Base-by-base conservation (phyloP, 2,329 filamentous ascomycete species). In the Fusarium verrucosum region DNA sequence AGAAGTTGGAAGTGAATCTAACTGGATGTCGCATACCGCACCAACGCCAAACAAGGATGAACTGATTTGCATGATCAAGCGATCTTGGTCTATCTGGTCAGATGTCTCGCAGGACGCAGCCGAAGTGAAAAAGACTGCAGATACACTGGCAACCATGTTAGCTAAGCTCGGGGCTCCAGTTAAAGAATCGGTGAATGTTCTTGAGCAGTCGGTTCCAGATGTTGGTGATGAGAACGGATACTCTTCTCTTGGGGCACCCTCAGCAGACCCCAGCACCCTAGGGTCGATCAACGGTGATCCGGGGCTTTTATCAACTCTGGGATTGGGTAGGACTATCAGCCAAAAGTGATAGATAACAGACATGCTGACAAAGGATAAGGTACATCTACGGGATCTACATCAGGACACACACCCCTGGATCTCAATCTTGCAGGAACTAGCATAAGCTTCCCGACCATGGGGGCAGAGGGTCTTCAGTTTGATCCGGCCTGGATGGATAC, bases 41-140 rank as follows among this genome's bases (percentile, higher is more conserved):
- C 67, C 72, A 17, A 60, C 73, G 16, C 74, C 77, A 1, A 76
- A 72, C 26, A 82, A 76, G 58, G 72, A 74, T 4, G 74, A 78
- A 40, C 76, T 85, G 17, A 70, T 78, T 13, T 68, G 72, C 10
- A 66, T 80, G 61, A 76, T 85, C 22, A 74, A 74, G 56, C 72
- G 75, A 17, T 84, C 82, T 14, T 70, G 81, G 58, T 51, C 50
- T 4, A 79, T 84, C 50, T 85, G 83, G 82, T 66, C 66, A 17
- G 72, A 77, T 5, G 75, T 83, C 23, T 73, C 79, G 4, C 54
- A 64, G 13, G 71, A 73, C 10, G 69, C 76, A 22, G 66, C 72
- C 3, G 82, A 83, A 52, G 75, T 81, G 42, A 77, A 72, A 36
- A 84, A 82, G 72, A 82, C 82, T 23, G 78, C 77, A 11, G 77